Base-by-base conservation (phyloP, 441 rosid genomes). In the Croton setiger region DNA sequence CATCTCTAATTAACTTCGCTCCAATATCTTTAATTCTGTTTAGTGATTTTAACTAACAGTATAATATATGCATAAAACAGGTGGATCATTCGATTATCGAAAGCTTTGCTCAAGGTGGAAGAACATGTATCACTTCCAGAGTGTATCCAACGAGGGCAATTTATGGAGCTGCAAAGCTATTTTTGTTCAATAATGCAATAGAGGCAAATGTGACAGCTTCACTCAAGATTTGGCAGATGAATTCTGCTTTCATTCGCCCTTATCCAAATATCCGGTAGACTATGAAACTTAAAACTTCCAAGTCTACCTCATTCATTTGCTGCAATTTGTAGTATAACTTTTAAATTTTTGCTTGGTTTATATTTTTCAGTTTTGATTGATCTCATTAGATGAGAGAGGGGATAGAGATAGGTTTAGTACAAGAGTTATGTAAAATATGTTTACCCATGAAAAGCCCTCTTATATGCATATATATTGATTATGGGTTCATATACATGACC, bases 31-130 rank as follows among this genome's bases (percentile, higher is more conserved):
- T 5, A 4, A 8, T 37, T 37, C 4, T 37, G 41, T 37, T 3
- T 8, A 37, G 41, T 37, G 41, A 37, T 37, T 37, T 37, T 37
- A 37, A 37, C 33, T n/a, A n/a, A n/a, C n/a, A 36, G 12, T 7
- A 60, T 20, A 7, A 0, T n/a, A 11, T 1, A 12, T 21, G 7
- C 49, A 43, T 11, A 37, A 49, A 35, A 9, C 72, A 87, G 96
- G 88, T 90, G 57, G 97, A 92, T 79, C 96, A 92, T 80, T 92
- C 97, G 11, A 84, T 89, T 14, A 76, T 92, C 49, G 97, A 92
- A 71, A 87, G 88, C 69, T 92, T 86, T 43, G 90, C 79, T 1
- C 96, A 89, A 75, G 93, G 91, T 49, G 97, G 97, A 1, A 75
- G 97, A 75, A 82, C 80, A 18, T 82, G 81, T 31, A 86, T 88